Percentiles rank a stretch among this genome's conserved stretches.
Conservation (phyloP, 768 basidiomycete species). For the Russula virescens region DNA sequence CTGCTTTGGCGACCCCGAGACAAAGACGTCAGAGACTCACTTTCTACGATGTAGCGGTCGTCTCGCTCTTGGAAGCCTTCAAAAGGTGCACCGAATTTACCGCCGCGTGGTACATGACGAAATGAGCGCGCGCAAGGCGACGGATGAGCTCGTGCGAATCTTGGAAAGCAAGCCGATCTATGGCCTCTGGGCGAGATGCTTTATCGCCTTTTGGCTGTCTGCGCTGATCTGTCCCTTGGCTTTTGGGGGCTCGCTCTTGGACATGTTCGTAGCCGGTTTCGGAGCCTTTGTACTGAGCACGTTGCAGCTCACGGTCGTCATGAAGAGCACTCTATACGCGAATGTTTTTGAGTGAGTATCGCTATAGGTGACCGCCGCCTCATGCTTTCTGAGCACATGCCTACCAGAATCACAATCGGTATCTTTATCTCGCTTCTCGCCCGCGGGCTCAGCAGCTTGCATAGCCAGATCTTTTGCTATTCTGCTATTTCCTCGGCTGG, state of each 20-base stretch:
- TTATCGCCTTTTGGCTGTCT: conserved; percentile 65
- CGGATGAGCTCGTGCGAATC: conserved; percentile 55
- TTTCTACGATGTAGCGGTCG: conserved; percentile 76
- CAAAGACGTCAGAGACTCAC: conserved; percentile 85
- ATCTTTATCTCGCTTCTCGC: conserved; percentile 77
- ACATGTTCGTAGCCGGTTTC: conserved; percentile 76
- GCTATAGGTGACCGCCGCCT: background rate
- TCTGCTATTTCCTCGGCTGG: conserved; percentile 84
- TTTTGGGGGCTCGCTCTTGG: conserved; percentile 77
- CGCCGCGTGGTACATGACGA: conserved; percentile 88
- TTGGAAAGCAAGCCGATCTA: conserved; percentile 62
- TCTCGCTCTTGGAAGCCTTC: conserved; percentile 78
- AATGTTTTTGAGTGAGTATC: conserved; percentile 83
- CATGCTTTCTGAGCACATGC: conserved; percentile 10
- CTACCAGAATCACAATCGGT: conserved; percentile 69
- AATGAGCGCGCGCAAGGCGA: conserved; percentile 75
- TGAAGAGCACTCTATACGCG: conserved; percentile 74
- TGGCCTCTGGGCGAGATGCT: conserved; percentile 51
- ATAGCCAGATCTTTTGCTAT: conserved; percentile 79
- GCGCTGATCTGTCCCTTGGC: conserved; percentile 79
- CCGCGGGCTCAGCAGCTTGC: conserved; percentile 76
- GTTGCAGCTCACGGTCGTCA: conserved; percentile 68
- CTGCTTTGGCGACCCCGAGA: conserved; percentile 84
- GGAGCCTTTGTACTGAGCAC: conserved; percentile 63
- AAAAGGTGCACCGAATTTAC: conserved; percentile 81